A percentile compares a stretch with the other conserved stretches of the same genome.
Evolutionary conservation across 2,329 filamentous ascomycete species (phyloP).

Genomic region (Exophiala mesophila): DNA sequence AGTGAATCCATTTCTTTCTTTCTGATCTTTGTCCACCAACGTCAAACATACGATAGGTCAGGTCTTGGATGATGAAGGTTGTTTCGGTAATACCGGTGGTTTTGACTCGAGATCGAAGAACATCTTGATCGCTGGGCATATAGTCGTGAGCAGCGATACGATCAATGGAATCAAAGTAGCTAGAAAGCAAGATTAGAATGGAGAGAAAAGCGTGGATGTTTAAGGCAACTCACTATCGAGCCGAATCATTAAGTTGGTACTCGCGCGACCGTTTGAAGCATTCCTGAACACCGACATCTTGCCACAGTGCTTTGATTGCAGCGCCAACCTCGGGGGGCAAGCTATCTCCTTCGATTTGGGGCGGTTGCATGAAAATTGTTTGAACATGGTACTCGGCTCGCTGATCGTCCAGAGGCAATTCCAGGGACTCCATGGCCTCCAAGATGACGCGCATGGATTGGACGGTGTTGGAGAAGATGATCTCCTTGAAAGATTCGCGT

Average conservation of each 20-base stretch:
- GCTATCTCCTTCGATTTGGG: constrained; percentile 92
- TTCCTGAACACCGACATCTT: constrained; percentile 84
- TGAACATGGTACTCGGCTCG: constrained; percentile 96
- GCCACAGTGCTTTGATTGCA: constrained; percentile 89
- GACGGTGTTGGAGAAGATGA: constrained; percentile 67
- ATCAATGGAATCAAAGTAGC: constrained; percentile 93
- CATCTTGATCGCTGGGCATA: constrained; percentile 91
- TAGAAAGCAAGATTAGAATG: constrained; percentile 42
- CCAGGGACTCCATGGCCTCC: constrained; percentile 64
- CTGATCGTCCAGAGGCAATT: constrained; percentile 81
- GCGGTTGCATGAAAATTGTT: constrained; percentile 97
- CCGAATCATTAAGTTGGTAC: constrained; percentile 94
- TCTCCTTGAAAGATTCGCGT: constrained; percentile 65
- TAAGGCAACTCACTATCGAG: constrained; percentile 72
- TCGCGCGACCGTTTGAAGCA: constrained; percentile 94
- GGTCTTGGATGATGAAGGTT: constrained; percentile 87
- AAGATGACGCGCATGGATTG: constrained; percentile 67
- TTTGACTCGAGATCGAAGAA: constrained; percentile 92
- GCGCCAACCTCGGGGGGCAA: constrained; percentile 90
- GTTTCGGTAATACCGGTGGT: constrained; percentile 97
- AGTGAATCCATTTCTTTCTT: constrained; percentile 99
- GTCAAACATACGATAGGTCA: constrained; percentile 97
- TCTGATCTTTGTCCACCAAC: constrained; percentile 93
- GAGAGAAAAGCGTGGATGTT: background rate
- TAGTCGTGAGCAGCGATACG: constrained; percentile 89